Percentiles rank a stretch among this genome's conserved stretches.
Evolutionary conservation across 1,139 yeast genomes (phyloP).

Genomic region (Geotrichum phurueaensis): DNA sequence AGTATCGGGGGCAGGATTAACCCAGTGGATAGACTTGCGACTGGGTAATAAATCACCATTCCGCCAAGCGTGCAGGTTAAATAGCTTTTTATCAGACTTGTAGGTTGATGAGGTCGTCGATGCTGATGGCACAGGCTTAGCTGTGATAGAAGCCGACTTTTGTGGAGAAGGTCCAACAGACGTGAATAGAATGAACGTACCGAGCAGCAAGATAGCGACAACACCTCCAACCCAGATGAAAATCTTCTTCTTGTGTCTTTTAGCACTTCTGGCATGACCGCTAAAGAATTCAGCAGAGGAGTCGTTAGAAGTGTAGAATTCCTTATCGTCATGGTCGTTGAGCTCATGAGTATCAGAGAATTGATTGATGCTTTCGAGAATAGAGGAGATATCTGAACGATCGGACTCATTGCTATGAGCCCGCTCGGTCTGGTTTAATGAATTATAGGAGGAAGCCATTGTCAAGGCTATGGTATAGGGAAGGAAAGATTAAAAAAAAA

Average conservation of each 20-base stretch:
- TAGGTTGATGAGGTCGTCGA: neutral
- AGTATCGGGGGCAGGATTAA: constrained; percentile 16
- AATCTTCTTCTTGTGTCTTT: neutral
- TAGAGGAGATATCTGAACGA: constrained; percentile 14
- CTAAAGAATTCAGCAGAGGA: neutral
- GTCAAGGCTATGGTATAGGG: neutral
- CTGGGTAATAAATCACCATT: constrained; percentile 11
- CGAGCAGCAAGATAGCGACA: neutral
- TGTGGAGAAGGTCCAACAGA: neutral
- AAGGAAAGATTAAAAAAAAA: neutral
- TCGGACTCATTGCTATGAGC: constrained; percentile 8
- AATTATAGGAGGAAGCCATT: neutral
- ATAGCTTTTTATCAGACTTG: constrained; percentile 10
- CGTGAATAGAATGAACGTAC: neutral
- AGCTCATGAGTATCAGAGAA: constrained; percentile 4
- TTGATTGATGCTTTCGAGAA: constrained; percentile 15
- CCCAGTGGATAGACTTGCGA: constrained; percentile 14
- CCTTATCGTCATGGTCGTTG: constrained; percentile 1
- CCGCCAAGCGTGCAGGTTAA: constrained; percentile 15
- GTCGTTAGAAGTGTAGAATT: neutral
- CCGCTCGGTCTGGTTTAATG: neutral
- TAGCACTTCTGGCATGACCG: neutral
- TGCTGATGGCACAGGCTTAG: neutral
- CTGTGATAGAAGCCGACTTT: neutral
- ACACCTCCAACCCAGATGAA: neutral